Conservation (phyloP, 352 stramenopile species). For the Phytophthora parvispora region DNA sequence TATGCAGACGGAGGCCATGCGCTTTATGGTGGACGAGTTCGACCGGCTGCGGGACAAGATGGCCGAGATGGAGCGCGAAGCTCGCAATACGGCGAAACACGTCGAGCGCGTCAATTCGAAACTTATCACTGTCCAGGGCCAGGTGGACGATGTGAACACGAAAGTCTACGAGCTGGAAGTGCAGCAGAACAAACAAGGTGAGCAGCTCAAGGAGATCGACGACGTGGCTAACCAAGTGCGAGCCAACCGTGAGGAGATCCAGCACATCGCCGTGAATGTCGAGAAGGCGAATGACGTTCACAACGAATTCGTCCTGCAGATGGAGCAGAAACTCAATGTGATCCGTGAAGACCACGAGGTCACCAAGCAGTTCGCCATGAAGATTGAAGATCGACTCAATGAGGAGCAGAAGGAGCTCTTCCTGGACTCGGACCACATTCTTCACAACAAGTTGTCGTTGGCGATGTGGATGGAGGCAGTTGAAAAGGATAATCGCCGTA, state of each 20-base stretch:
- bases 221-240: constrained; percentile 62
- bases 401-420: constrained; percentile 87
- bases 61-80: constrained; percentile 80
- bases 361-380: constrained; percentile 86
- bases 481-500: constrained; percentile 75
- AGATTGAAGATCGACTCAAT: constrained; percentile 88
- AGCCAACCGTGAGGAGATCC: constrained; percentile 64
- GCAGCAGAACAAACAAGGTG: constrained; percentile 62
- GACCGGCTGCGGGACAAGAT: constrained; percentile 84
- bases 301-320: constrained; percentile 62
- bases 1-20: constrained; percentile 88
- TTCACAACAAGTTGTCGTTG: constrained; percentile 82
- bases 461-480: constrained; percentile 85
- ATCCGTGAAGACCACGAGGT: constrained; percentile 78
- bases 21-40: constrained; percentile 87
- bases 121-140: constrained; percentile 76
- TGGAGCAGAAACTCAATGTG: constrained; percentile 53
- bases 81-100: constrained; percentile 80
- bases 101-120: constrained; percentile 85
- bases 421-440: constrained; percentile 81
- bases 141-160: constrained; percentile 74
- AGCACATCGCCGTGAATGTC: constrained; percentile 52
- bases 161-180: constrained; percentile 77
- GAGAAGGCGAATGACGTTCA: constrained; percentile 54
- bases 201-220: constrained; percentile 83